Base-by-base conservation (phyloP, 169 alveolate species). In the Eimeria mitis region DNA sequence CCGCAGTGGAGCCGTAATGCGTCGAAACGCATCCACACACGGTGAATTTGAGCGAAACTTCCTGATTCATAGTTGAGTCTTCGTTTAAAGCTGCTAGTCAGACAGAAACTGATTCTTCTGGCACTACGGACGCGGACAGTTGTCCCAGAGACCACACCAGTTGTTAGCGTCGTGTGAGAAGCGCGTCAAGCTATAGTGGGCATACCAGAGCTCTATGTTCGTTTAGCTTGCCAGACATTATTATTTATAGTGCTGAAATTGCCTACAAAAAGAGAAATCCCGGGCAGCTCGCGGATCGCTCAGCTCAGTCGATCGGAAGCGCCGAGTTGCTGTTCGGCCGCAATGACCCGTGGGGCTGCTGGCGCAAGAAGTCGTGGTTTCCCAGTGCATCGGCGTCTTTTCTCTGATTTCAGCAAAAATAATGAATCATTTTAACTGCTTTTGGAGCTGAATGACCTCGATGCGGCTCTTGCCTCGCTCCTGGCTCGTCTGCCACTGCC, bases 401-500 rank as follows among this genome's bases (percentile, higher is more conserved):
- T 37, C 16, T 37, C 47, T 14, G 8, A 21, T 56, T 44, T 28
- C 90, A 83, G 34, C 13, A 56, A 83, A 81, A 56, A 56, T 83
- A 37, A 83, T 49, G 56, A 37, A 59, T 59, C 56, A 40, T 83
- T 83, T 56, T 56, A 23, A 40, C 31, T 40, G 52, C 56, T 37
- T 59, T 83, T 31, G 52, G 68, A 56, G 71, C 75, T 83, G 76
- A 59, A 25, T 37, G 59, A 42, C 68, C 54, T 37, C 90, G 56
- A 83, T 56, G 75, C 71, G 56, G 90, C 76, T 37, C 59, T 83
- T 56, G 90, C 76, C 37, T 83, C 75, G 76, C 76, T 56, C 59
- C 76, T 56, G 73, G 90, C 73, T 83, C 52, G 76, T 59, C 90
- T 83, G 90, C 90, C 90, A 83, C 90, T 59, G 90, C 90, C 90